Evolutionary conservation across 2,329 filamentous ascomycete species (phyloP), one percentile per base, ranked within the genome.

Genomic region (Hypoxylon sp.): DNA sequence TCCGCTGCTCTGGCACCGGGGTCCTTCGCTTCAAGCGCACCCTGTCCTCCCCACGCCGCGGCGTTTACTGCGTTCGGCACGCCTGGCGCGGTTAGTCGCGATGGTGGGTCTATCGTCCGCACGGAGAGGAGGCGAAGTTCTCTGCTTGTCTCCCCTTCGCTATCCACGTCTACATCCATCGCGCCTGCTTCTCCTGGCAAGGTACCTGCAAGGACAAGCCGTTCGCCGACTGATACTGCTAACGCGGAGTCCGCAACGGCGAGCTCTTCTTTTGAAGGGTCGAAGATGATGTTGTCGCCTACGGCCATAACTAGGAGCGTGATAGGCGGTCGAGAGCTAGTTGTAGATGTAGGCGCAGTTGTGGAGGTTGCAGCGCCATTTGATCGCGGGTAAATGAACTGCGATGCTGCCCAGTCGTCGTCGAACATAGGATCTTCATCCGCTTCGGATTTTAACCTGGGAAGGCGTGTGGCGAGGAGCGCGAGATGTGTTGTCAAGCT

Each of bases 391-490:
- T 97, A 99, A 31, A 99, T 84, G 64, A 90, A 90, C 17, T 89
- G 86, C 0, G 94, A 90, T 14, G 92, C 92, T 71, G 92, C 93
- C 96, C 96, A 99, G 83, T 99, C 96, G 82, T 99, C 96, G 82
- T 98, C 92, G 81, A 99, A 99, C 78, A 98, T 90, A 11, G 96
- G 96, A 75, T 99, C 96, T 82, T 99, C 96, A 81, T 98, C 95
- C 64, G 89, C 89, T 80, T 97, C 92, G 1, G 95, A 98, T 79
- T 93, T 93, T 57, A 98, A 85, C 27, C 90, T 88, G 6, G 96
- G 96, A 2, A 98, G 86, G 71, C 92, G 90, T 6, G 96, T 95
- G 31, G 93, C 91, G 69, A 98, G 90, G 51, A 99, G 91, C 2
- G 96, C 96, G 68, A 99, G 91, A 79, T 99, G 95, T 53, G 93